Base-by-base conservation (phyloP, 2,329 filamentous ascomycete genomes). In the Blastomyces gilchristii region DNA sequence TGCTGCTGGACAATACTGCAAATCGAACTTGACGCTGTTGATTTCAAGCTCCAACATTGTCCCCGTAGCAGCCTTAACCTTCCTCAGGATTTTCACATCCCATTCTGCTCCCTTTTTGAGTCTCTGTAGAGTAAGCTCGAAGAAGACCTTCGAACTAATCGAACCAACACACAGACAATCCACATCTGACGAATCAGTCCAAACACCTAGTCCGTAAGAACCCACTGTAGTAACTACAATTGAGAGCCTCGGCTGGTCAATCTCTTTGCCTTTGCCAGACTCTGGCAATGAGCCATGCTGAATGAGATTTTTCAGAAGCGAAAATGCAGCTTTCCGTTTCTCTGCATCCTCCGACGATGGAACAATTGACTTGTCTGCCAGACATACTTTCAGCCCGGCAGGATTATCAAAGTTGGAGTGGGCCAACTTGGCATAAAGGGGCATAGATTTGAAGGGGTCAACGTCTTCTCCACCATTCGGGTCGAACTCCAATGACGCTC, bases 151-250 rank as follows among this genome's bases (percentile, higher is more conserved):
- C 1, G 84, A 75, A 68, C 84, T 84, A 63, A 87, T 83, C 28
- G 81, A 79, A 1, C 86, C 85, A 65, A 89, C 82, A 67, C 82
- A 87, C 6, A 89, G 78, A 67, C 85, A 85, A 72, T 89, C 85
- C 7, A 89, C 79, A 67, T 88, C 85, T 1, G 85, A 88, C 0
- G 78, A 71, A 1, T 75, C 68, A 1, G 82, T 84, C 84, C 85
- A 88, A 2, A 86, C 81, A 11, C 82, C 82, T 2, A 89, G 74
- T 2, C 82, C 83, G 68, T 85, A 87, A 0, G 86, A 88, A 0
- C 86, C 87, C n/a, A 88, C 84, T 0, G 85, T 79, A 6, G 84
- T 78, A 8, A 88, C 69, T 0, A 85, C 74, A 47, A 87, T 74
- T 1, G 79, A 70, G 22, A 67, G 58, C 34, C 61, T 65, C 22